Evolutionary conservation across 805 yeast genomes (phyloP), one percentile per base, ranked within the genome.

Genomic region (Nakazawaea wickerhamii): DNA sequence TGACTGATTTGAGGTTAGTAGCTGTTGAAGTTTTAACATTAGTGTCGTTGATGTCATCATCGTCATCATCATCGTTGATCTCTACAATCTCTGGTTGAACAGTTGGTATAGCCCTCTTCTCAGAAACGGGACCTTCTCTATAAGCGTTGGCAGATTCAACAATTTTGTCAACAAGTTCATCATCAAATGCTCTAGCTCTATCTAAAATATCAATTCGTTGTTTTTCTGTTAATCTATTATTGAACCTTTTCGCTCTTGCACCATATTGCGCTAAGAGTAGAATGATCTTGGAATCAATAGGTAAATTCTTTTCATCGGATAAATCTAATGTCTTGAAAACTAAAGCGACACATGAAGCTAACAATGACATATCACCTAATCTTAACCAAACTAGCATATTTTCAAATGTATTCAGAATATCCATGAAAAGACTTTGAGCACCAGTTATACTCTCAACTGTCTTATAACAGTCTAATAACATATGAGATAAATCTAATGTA

Each of bases 311-410:
- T 31, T 77, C 81, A 23, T 64, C 60, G 0, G 89, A 85, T 34
- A 84, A 59, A 50, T 80, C 84, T 36, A 88, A 67, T 0, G 87
- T 78, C 33, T 74, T 71, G 39, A 79, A 72, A 4, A 85, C 83
- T 36, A 88, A 65, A 19, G 72, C 70, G 5, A 86, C 90, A 67
- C 96, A 87, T 1, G 87, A 74, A 20, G 71, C 72, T 35, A 86
- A 64, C 36, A 91, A 65, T 2, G 88, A 84, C 5, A 75, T 67
- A 59, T 90, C 97, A 46, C 91, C 87, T 36, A 91, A 66, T 46
- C 93, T 71, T 22, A 91, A 67, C 95, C 97, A 85, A 30, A 79
- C 81, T 26, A 86, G 70, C 68, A 86, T 79, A 41, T 79, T 68
- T 11, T 71, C 71, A 46, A 90, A 76, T 0, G 93, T 77, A n/a